Evolutionary conservation across 1,139 yeast genomes (phyloP).

Genomic region (Magnusiomyces ingens): DNA sequence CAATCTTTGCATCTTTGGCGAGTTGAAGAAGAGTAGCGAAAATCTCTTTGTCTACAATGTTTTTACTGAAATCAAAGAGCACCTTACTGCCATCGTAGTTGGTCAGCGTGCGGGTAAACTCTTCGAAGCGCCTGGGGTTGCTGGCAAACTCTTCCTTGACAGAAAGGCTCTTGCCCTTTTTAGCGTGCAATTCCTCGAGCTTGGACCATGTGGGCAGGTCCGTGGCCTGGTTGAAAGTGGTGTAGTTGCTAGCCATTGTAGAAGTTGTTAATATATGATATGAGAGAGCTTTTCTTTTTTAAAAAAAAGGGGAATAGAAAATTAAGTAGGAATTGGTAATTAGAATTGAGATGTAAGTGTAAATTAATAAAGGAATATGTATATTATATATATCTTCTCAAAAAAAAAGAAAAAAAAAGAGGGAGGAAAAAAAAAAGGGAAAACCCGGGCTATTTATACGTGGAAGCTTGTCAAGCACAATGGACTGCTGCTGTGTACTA

Average conservation of each 20-base stretch:
- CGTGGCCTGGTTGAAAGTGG: conserved; percentile 58
- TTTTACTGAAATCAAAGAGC: conserved; percentile 91
- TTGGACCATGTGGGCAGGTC: conserved; percentile 83
- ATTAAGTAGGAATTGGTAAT: background rate
- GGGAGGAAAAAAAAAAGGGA: background rate
- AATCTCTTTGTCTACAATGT: conserved; percentile 81
- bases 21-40: conserved; percentile 58
- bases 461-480: no score
- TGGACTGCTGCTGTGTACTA: no score
- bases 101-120: conserved; percentile 66
- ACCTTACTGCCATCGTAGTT: conserved; percentile 85
- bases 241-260: conserved; percentile 28
- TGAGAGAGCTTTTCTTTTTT: background rate
- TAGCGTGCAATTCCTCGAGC: conserved; percentile 62
- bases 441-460: background rate
- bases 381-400: background rate
- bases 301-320: background rate
- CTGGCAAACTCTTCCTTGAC: conserved; percentile 70
- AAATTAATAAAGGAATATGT: no score
- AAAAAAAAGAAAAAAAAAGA: conserved; percentile 5
- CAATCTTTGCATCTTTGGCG: conserved; percentile 88
- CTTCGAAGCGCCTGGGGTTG: conserved; percentile 69
- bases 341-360: background rate
- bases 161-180: conserved; percentile 59
- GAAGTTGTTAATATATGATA: background rate